Evolutionary conservation across 2,329 filamentous ascomycete species (phyloP), one percentile per base, ranked within the genome.

Genomic region (Rachicladosporium sp.): DNA sequence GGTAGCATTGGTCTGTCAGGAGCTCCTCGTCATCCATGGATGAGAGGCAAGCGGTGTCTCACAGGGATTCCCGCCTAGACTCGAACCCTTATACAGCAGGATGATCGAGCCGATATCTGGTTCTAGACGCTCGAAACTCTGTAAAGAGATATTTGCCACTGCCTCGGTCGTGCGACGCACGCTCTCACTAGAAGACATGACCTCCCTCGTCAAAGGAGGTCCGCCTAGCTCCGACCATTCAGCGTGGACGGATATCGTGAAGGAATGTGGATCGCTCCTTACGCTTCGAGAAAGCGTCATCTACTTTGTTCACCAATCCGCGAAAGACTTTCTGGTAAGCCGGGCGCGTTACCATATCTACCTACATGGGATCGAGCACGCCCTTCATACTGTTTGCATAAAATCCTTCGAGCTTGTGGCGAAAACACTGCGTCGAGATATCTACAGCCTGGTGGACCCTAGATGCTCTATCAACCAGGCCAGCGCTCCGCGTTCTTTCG

Each of bases 281-380:
- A 62, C 53, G 1, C 10, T 63, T 29, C 50, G 49, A 30, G 36
- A 60, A 1, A 41, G 31, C 1, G 43, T 23, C 1, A 33, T 68
- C 5, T 58, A 51, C 33, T 58, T 66, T 43, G 53, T 68, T 1
- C 63, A 69, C 42, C 58, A 65, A 41, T 68, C 64, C 3, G 66
- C 63, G 0, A 65, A 66, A 43, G 65, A 69, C 11, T 65, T 54
- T 44, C 41, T 70, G 12, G 27, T 37, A 15, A 11, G 11, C 9
- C 13, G 31, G 13, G 39, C 33, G n/a, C 19, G 1, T 23, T 41
- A 37, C n/a, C 31, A 43, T 9, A 48, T 65, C 4, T 60, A 64
- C 31, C 53, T 57, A 4, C 35, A 10, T 19, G 55, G 59, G 33
- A 35, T 35, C 33, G 2, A 27, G 12, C 30, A 48, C 2, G 41